These are phyloP conservation scores for Rhodotorula sp. DNA, from an alignment of 1,284 basidiomycete species.

Conservation along the genomic window DNA sequence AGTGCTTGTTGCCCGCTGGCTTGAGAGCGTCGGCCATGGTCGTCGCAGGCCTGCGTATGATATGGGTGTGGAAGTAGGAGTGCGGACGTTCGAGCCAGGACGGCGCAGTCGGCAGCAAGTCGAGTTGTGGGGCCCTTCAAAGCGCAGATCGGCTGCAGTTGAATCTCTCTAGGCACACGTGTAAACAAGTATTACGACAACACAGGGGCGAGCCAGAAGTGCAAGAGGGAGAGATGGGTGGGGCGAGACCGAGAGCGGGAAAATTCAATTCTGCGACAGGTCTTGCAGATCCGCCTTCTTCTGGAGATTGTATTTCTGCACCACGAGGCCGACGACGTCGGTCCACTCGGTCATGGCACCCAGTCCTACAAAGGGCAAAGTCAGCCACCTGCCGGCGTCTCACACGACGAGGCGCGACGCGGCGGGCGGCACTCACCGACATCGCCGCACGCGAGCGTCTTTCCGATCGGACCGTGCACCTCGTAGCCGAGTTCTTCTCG, in stretches of 20 bases:
- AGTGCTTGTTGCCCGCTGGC: background rate
- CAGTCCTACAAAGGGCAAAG: constrained; percentile 57
- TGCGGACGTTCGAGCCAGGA: no score
- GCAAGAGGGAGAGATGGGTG: background rate
- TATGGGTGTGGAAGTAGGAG: no score
- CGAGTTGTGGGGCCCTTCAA: no score
- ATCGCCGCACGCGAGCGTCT: constrained; percentile 88
- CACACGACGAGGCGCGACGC: background rate
- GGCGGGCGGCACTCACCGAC: constrained; percentile 59
- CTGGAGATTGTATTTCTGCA: constrained; percentile 31
- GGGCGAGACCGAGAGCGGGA: background rate
- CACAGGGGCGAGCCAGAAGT: background rate
- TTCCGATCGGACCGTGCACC: constrained; percentile 80
- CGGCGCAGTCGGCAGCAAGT: no score
- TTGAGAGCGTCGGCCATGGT: constrained; percentile 3
- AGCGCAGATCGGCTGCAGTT: no score
- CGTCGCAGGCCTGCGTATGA: background rate
- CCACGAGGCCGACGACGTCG: constrained; percentile 57
- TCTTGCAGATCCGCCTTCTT: background rate
- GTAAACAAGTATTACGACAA: no score
- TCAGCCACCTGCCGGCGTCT: background rate
- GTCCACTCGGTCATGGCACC: constrained; percentile 93
- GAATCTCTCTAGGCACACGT: no score
- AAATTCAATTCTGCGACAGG: background rate
- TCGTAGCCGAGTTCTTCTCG: constrained; percentile 72